Evolutionary conservation across 1,284 basidiomycete species (phyloP).

Genomic region (Kwoniella shivajii): DNA sequence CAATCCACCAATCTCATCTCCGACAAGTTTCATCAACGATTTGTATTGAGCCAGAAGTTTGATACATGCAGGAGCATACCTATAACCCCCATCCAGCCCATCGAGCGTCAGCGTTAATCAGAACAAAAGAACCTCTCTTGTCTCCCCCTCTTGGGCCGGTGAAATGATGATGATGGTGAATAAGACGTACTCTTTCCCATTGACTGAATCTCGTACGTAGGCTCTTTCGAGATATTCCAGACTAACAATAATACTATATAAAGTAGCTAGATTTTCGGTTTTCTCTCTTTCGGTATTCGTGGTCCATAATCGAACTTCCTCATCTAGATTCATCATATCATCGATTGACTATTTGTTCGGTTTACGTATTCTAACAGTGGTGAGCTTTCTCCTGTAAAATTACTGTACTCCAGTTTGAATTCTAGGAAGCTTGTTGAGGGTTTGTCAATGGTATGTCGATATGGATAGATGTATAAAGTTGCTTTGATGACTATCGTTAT

Average conservation of each 20-base stretch:
- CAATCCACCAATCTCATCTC: constrained; percentile 75
- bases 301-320: constrained; percentile 87
- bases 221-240: constrained; percentile 94
- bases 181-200: constrained; percentile 77
- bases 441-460: too few species aligned
- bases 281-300: constrained; percentile 88
- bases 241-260: constrained; percentile 88
- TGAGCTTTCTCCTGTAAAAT: too few species aligned
- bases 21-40: constrained; percentile 91
- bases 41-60: constrained; percentile 92
- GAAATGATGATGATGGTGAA: constrained; percentile 1
- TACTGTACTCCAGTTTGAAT: too few species aligned
- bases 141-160: too few species aligned
- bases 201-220: constrained; percentile 90
- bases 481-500: too few species aligned
- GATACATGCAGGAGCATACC: constrained; percentile 95
- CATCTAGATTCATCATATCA: constrained; percentile 63
- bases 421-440: too few species aligned
- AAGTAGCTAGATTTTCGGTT: constrained; percentile 82
- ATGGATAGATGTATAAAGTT: too few species aligned
- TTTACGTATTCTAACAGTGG: neutral
- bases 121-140: too few species aligned
- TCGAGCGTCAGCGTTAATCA: too few species aligned
- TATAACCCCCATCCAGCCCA: too few species aligned
- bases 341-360: neutral